Evolutionary conservation across 1,139 yeast genomes (phyloP).

Genomic region (Komagataea norvegica): DNA sequence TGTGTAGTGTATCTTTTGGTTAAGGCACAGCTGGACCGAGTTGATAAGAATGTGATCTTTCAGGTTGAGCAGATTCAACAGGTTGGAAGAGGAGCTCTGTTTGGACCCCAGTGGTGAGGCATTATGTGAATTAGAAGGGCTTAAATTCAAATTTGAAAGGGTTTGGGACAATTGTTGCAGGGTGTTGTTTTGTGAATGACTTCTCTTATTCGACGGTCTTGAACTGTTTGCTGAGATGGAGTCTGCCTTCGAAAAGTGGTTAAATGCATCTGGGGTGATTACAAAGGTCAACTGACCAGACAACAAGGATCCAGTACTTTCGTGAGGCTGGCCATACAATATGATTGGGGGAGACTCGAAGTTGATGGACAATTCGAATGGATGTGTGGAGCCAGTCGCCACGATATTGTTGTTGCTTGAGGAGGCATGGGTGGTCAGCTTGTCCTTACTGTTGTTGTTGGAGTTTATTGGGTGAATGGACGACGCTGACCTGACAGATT

Average conservation of each 20-base stretch:
- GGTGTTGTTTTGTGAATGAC: conserved; percentile 18
- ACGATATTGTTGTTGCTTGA: conserved; percentile 18
- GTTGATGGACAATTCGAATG: conserved; percentile 50
- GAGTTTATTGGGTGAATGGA: conserved; percentile 1
- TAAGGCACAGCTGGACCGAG: conserved; percentile 56
- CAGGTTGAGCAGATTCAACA: conserved; percentile 16
- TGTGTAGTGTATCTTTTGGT: conserved; percentile 63
- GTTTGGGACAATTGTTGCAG: conserved; percentile 19
- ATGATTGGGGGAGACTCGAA: conserved; percentile 91
- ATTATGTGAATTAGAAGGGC: conserved; percentile 20
- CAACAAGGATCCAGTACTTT: conserved; percentile 80
- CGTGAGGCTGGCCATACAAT: conserved; percentile 71
- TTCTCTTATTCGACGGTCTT: conserved; percentile 17
- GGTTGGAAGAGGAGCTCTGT: conserved; percentile 20
- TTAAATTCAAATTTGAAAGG: conserved; percentile 20
- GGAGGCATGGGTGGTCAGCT: conserved; percentile 1
- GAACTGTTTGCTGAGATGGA: conserved; percentile 23
- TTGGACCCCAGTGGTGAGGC: conserved; percentile 21
- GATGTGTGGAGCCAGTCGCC: conserved; percentile 22
- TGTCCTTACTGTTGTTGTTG: conserved; percentile 4
- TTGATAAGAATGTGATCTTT: conserved; percentile 25
- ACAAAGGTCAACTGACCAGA: conserved; percentile 59
- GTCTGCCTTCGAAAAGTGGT: conserved; percentile 1
- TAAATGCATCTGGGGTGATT: conserved; percentile 23
- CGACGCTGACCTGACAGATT: conserved; percentile 6